phyloP scores from a whole-genome alignment of 495 filamentous ascomycete species.

The Trichoderma gamsii region DNA sequence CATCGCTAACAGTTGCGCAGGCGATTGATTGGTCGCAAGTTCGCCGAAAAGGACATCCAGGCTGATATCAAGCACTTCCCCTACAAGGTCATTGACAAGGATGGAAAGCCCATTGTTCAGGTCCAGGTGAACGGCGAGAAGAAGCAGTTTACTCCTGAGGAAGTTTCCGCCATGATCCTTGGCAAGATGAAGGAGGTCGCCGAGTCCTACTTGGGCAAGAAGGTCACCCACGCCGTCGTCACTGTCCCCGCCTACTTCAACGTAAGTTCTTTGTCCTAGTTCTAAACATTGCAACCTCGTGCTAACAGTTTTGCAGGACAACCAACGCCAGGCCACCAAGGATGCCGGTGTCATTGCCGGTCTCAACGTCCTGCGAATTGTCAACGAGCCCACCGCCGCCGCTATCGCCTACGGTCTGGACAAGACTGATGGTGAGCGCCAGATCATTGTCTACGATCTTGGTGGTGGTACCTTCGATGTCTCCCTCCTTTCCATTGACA shows the following conservation, averaged over 20 bases:
- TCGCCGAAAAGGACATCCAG: slow-evolving; percentile 77
- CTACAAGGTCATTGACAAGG: slow-evolving; percentile 75
- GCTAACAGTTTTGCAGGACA: slow-evolving; percentile 45
- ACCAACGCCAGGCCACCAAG: slow-evolving; percentile 96
- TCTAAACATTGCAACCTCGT: not conserved
- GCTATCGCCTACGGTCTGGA: slow-evolving; percentile 86
- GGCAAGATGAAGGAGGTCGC: slow-evolving; percentile 98
- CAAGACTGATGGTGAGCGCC: slow-evolving; percentile 77
- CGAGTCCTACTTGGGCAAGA: slow-evolving; percentile 87
- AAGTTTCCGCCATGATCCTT: slow-evolving; percentile 81
- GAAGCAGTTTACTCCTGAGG: slow-evolving; percentile 80
- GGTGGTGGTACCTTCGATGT: slow-evolving; percentile 99
- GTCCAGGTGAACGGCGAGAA: slow-evolving; percentile 68
- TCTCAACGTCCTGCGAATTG: slow-evolving; percentile 94
- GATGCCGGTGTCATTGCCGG: slow-evolving; percentile 92
- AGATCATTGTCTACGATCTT: slow-evolving; percentile 96
- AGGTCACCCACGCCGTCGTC: slow-evolving; percentile 93
- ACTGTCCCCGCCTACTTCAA: slow-evolving; percentile 99
- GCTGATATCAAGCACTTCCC: slow-evolving; percentile 85
- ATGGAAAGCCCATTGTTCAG: slow-evolving; percentile 74
- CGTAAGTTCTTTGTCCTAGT: slow-evolving; percentile 18
- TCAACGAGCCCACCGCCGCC: slow-evolving; percentile 89
- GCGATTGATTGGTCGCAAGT: slow-evolving; percentile 88
- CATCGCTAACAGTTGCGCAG: slow-evolving; percentile 34
- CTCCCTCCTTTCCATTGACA: slow-evolving; percentile 91